phyloP scores from a whole-genome alignment of 2,329 filamentous ascomycete genomes.

The Cordyceps cicadae region DNA sequence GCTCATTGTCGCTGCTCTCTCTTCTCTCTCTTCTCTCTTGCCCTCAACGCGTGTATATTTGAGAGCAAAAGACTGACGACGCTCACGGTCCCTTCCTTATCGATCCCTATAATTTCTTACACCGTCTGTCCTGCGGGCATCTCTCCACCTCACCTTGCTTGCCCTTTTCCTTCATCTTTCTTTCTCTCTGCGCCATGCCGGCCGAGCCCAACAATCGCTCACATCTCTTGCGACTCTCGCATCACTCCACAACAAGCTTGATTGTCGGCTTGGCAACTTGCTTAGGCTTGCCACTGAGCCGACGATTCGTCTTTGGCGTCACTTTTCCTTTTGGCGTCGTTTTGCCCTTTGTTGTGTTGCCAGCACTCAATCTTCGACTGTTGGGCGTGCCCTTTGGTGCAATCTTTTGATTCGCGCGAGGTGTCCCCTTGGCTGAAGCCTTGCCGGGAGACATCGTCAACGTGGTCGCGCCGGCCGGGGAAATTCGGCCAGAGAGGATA shows the following conservation, averaged over 20 bases:
- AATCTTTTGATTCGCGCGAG: constrained; percentile 13
- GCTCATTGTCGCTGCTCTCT: neutral
- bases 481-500: neutral
- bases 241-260: constrained; percentile 5
- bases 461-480: constrained; percentile 18
- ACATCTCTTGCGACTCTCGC: neutral
- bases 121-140: neutral
- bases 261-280: constrained; percentile 7
- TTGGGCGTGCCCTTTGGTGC: constrained; percentile 14
- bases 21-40: no score
- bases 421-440: constrained; percentile 14
- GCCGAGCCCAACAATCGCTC: neutral
- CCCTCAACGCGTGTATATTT: neutral
- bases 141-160: neutral
- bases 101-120: neutral
- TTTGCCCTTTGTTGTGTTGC: constrained; percentile 6
- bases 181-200: neutral
- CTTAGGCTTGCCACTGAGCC: constrained; percentile 8
- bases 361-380: neutral
- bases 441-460: constrained; percentile 4
- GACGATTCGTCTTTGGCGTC: constrained; percentile 12
- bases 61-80: neutral
- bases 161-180: neutral
- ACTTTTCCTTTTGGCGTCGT: constrained; percentile 10
- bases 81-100: neutral